These are phyloP conservation scores for Aureobasidium pullulans DNA, from an alignment of 2,329 filamentous ascomycete species.

Conservation along the genomic window DNA sequence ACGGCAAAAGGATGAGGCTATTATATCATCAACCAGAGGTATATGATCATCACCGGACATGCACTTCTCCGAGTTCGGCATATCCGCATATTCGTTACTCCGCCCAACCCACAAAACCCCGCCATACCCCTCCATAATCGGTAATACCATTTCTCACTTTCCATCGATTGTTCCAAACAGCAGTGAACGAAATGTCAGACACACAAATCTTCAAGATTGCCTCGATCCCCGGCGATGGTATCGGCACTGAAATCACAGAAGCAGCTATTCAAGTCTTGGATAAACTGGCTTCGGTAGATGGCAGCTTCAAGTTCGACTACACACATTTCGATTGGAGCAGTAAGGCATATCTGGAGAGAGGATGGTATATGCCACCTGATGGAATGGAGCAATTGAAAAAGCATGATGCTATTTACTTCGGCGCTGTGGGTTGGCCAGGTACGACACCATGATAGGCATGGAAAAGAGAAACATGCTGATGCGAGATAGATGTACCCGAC, in stretches of 20 bases:
- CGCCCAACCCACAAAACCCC: not conserved
- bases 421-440: constrained; percentile 52
- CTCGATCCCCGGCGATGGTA: constrained; percentile 57
- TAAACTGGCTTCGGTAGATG: constrained; percentile 37
- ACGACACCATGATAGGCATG: not conserved
- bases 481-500: constrained; percentile 51
- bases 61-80: not conserved
- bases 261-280: constrained; percentile 45
- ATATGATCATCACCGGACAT: not conserved
- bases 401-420: constrained; percentile 52
- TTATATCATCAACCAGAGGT: not conserved
- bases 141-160: not conserved
- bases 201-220: constrained; percentile 43
- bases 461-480: not conserved
- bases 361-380: constrained; percentile 47
- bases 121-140: constrained; percentile 4
- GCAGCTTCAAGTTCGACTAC: constrained; percentile 44
- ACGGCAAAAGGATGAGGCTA: no score
- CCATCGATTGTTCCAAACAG: not conserved
- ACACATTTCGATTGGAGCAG: constrained; percentile 45
- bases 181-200: not conserved
- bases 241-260: constrained; percentile 55
- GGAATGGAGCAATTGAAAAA: constrained; percentile 43
- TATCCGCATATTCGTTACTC: constrained; percentile 2
- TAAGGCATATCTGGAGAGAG: constrained; percentile 43